Evolutionary conservation across 2,329 filamentous ascomycete species (phyloP).

Genomic region (Neofusicoccum sp.): DNA sequence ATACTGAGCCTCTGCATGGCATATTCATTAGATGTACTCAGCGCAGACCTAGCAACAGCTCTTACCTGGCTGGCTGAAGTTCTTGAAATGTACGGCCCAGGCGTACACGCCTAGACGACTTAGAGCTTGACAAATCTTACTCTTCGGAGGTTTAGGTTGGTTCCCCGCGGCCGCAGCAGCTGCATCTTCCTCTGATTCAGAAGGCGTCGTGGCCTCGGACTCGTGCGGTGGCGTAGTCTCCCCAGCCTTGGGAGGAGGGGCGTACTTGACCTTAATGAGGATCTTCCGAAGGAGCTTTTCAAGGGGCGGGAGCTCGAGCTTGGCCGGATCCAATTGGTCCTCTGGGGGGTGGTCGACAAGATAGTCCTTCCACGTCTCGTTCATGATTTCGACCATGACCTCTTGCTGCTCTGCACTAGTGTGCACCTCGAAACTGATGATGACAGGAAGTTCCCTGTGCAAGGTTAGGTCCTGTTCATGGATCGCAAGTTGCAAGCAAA

Average conservation of each 20-base stretch:
- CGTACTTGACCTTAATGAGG: slow-evolving; percentile 56
- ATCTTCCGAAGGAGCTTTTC: slow-evolving; percentile 78
- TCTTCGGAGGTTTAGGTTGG: slow-evolving; percentile 32
- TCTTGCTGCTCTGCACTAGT: slow-evolving; percentile 81
- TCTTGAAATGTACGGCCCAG: slow-evolving; percentile 77
- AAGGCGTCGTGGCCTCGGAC: slow-evolving; percentile 33
- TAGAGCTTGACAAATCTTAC: slow-evolving; percentile 69
- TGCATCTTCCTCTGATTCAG: slow-evolving; percentile 44
- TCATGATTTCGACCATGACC: slow-evolving; percentile 93
- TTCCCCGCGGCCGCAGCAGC: slow-evolving; percentile 20
- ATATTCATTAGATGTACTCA: background rate
- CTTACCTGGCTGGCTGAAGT: slow-evolving; percentile 67
- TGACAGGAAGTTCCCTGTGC: slow-evolving; percentile 69
- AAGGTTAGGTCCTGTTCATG: background rate
- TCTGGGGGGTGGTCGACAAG: slow-evolving; percentile 65
- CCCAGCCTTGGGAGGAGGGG: slow-evolving; percentile 38
- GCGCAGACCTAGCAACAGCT: background rate
- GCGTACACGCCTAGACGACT: slow-evolving; percentile 83
- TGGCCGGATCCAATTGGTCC: slow-evolving; percentile 45
- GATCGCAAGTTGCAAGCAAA: background rate
- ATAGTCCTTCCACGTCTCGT: slow-evolving; percentile 77
- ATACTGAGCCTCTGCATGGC: slow-evolving; percentile 46
- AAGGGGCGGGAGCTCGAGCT: slow-evolving; percentile 60
- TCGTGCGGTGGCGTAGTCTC: slow-evolving; percentile 23
- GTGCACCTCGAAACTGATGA: slow-evolving; percentile 92